A percentile compares a stretch with the other conserved stretches of the same genome.
phyloP scores from a whole-genome alignment of 164 flowering plant species.

The Magnolia officinalis region DNA sequence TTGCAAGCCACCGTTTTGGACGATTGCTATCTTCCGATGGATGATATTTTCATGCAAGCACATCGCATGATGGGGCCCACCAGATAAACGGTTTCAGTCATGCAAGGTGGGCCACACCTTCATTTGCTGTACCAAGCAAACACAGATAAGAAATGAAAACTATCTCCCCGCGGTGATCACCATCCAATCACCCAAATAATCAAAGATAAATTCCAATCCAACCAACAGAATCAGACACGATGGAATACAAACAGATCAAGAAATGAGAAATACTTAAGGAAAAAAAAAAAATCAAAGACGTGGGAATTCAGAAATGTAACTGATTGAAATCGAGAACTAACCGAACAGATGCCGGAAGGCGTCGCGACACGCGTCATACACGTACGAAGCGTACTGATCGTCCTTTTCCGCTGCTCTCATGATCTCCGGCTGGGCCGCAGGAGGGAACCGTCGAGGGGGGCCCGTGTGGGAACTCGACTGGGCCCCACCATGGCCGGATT shows the following conservation, averaged over 20 bases:
- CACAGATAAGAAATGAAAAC: too few species aligned
- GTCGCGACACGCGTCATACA: slow-evolving; percentile 95
- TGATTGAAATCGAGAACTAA: slow-evolving; percentile 12
- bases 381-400: slow-evolving; percentile 88
- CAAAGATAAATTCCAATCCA: too few species aligned
- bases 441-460: slow-evolving; percentile 53
- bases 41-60: too few species aligned
- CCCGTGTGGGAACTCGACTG: slow-evolving; percentile 4
- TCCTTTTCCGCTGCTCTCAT: slow-evolving; percentile 99
- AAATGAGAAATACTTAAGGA: neutral
- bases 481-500: slow-evolving; percentile 10
- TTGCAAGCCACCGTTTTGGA: too few species aligned
- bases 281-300: neutral
- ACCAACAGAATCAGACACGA: too few species aligned
- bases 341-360: slow-evolving; percentile 94
- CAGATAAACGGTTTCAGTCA: too few species aligned
- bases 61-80: too few species aligned
- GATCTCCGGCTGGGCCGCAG: slow-evolving; percentile 93
- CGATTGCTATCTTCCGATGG: too few species aligned
- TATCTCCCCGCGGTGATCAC: too few species aligned
- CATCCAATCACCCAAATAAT: too few species aligned
- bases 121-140: too few species aligned
- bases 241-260: neutral
- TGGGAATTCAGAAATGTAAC: neutral
- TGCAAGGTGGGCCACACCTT: too few species aligned